Percentiles rank a stretch among this genome's conserved stretches.
Conservation (phyloP, 345 rosid species). For the Populus tremula region DNA sequence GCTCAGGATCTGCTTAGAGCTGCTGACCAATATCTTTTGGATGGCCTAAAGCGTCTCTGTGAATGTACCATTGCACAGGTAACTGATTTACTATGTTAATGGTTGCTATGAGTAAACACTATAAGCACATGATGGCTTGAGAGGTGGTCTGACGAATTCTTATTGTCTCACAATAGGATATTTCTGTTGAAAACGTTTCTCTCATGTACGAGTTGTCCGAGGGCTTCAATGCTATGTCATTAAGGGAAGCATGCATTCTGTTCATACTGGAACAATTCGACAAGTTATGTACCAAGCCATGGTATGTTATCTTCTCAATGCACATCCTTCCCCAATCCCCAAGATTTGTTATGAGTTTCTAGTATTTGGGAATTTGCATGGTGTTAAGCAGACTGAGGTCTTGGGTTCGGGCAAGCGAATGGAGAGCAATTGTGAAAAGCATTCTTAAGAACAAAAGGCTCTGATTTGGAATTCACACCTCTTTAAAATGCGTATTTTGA, state of each 20-base stretch:
- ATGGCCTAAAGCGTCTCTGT: constrained; percentile 68
- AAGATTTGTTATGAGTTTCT: not conserved
- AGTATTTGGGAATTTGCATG: not conserved
- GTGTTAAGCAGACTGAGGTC: not conserved
- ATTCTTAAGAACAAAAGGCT: not conserved
- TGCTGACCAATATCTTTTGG: constrained; percentile 78
- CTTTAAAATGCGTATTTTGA: not conserved
- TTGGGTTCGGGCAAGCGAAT: not conserved
- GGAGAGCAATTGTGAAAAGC: not conserved
- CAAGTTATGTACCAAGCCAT: constrained; percentile 48
- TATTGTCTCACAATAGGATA: constrained; percentile 37
- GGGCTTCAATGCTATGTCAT: constrained; percentile 51
- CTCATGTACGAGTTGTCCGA: constrained; percentile 66
- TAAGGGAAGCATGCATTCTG: constrained; percentile 63
- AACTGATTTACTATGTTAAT: not conserved
- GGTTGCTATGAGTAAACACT: not conserved
- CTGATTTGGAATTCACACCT: not conserved
- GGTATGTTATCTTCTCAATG: constrained; percentile 35
- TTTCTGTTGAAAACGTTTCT: constrained; percentile 52
- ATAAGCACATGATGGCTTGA: not conserved
- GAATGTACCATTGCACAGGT: constrained; percentile 73
- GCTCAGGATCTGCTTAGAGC: constrained; percentile 76
- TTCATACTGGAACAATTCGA: constrained; percentile 54
- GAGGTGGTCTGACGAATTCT: not conserved
- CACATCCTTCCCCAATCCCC: no score